phyloP scores from a whole-genome alignment of 345 rosid species.

The Litchi chinensis region DNA sequence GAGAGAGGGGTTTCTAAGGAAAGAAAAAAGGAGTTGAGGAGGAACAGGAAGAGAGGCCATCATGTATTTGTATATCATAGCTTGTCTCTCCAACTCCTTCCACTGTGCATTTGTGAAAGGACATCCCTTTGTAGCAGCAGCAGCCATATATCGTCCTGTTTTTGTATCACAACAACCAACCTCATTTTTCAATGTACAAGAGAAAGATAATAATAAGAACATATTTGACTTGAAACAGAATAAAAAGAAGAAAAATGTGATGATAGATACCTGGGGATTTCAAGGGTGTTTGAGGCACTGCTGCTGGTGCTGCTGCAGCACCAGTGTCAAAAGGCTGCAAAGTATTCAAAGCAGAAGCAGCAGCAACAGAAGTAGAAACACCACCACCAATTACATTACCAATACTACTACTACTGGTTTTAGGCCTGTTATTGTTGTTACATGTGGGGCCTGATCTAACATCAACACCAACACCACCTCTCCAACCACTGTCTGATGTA shows the following conservation, averaged over 20 bases:
- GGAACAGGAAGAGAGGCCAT: constrained; percentile 86
- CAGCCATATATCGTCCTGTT: constrained; percentile 28
- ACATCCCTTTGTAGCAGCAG: constrained; percentile 32
- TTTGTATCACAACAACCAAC: neutral
- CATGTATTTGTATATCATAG: constrained; percentile 83
- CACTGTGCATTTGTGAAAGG: constrained; percentile 83
- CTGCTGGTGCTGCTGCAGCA: constrained; percentile 6
- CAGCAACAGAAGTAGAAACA: constrained; percentile 10
- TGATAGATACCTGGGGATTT: constrained; percentile 38
- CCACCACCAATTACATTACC: constrained; percentile 16
- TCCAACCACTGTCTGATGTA: constrained; percentile 15
- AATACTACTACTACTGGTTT: constrained; percentile 9
- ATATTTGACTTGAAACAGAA: constrained; percentile 5
- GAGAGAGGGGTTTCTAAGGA: constrained; percentile 22
- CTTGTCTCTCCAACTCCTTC: constrained; percentile 86
- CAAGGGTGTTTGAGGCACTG: constrained; percentile 26
- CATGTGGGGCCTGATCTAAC: constrained; percentile 32
- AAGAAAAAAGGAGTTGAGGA: constrained; percentile 56
- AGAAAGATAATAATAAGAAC: constrained; percentile 11
- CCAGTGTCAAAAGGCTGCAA: constrained; percentile 39
- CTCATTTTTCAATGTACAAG: constrained; percentile 17
- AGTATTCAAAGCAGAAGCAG: constrained; percentile 13
- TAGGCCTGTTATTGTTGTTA: constrained; percentile 14
- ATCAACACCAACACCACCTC: neutral
- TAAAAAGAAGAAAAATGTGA: neutral